These are phyloP conservation scores for Sporothrix curviconia DNA, from an alignment of 2,329 filamentous ascomycete species.

Conservation along the genomic window DNA sequence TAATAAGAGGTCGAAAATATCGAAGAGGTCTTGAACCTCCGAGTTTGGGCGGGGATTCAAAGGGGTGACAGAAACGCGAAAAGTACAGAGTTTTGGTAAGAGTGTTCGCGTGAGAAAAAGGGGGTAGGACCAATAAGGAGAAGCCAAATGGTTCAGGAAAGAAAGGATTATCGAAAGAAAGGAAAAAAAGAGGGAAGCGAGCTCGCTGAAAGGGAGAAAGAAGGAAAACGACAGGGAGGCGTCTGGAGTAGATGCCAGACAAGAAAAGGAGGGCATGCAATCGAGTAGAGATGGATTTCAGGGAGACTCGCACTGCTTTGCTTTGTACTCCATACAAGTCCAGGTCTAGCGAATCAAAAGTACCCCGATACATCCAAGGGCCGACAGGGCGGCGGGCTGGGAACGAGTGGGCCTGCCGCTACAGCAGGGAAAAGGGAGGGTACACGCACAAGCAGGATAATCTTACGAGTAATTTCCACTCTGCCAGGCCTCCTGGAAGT, in stretches of 20 bases:
- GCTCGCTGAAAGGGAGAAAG: neutral
- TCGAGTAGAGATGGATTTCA: neutral
- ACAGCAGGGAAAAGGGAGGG: neutral
- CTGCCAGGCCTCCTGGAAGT: neutral
- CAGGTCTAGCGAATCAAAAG: neutral
- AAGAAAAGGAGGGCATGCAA: slow-evolving; percentile 1
- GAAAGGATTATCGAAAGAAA: neutral
- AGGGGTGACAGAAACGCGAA: neutral
- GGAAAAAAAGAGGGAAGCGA: neutral
- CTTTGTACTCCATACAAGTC: neutral
- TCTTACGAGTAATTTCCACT: neutral
- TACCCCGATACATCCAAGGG: slow-evolving; percentile 7
- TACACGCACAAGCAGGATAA: no score
- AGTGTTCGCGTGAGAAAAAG: no score
- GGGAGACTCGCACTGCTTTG: neutral
- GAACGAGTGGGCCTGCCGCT: neutral
- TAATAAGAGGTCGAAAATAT: neutral
- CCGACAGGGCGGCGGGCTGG: neutral
- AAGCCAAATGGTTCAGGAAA: no score
- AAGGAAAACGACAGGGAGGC: neutral
- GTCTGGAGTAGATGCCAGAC: neutral
- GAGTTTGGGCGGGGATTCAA: slow-evolving; percentile 17
- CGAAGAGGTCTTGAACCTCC: slow-evolving; percentile 9
- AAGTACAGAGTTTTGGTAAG: no score
- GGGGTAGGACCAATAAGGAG: no score